Evolutionary conservation across 495 filamentous ascomycete species (phyloP), one percentile per base, ranked within the genome.

Genomic region (Platismatia glauca): DNA sequence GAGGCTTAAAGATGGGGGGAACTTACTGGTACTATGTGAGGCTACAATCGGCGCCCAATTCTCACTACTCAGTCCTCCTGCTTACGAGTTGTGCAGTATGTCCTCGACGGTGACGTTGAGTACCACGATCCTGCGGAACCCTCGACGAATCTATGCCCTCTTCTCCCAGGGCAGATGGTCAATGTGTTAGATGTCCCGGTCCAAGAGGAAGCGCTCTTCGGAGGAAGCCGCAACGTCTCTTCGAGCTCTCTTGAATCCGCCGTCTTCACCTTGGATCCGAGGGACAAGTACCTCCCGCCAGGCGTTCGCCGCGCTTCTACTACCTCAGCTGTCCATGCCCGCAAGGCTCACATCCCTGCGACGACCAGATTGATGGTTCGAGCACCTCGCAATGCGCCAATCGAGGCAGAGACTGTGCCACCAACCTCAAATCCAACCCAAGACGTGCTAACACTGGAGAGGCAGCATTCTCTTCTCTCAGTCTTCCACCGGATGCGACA

Each of bases 1-100:
- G 91, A 35, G 91, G 87, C 29, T 79, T 96, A 61, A 94, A 88
- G 73, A 94, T 94, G 89, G 91, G 91, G 34, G 84, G 85, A n/a
- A 91, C 84, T 12, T 96, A 96, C 74, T 95, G 91, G 82, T 96
- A 95, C 77, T 95, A 91, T 75, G 90, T 94, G 74, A 75, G 90
- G 71, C 50, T 18, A 18, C 57, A 16, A 1, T 31, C 18, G 20
- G 7, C 16, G 35, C 56, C 22, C 20, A 7, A 35, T 35, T 57
- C 11, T 38, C 31, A n/a, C 38, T 55, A n/a, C 59, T n/a, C 20
- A 33, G 3, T 35, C 24, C 55, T 39, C 16, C 39, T 62, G 62
- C 69, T 69, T 46, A 72, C 63, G 11, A 58, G 60, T 55, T 63
- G 39, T 59, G 60, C 67, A 95, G 89, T 96, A 95, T 70, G 79